Conservation (phyloP, 75 land plant genomes). For the Pseudotsuga menziesii region DNA sequence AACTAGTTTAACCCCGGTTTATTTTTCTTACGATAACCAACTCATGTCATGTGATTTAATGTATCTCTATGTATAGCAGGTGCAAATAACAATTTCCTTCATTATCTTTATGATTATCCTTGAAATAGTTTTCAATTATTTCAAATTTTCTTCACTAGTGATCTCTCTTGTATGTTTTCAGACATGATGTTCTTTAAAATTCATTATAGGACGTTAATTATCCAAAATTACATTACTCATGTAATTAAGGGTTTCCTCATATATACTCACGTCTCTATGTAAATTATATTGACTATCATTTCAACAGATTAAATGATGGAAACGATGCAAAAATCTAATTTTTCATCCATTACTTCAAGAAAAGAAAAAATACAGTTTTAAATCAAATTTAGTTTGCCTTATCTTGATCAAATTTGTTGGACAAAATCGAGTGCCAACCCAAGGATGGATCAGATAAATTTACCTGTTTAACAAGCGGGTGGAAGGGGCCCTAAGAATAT, state of each 20-base stretch:
- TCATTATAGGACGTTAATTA: not conserved
- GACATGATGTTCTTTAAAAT: not conserved
- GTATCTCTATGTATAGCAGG: not conserved
- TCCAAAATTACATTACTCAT: too few relatives aligned
- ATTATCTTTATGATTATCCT: conserved; percentile 3
- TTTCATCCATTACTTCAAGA: too few relatives aligned
- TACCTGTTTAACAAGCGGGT: not conserved
- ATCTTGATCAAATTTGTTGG: not conserved
- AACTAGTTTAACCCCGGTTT: too few relatives aligned
- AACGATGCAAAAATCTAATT: not conserved
- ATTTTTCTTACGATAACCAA: too few relatives aligned
- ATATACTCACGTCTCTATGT: not conserved
- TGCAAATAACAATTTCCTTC: too few relatives aligned
- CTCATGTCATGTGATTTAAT: not conserved
- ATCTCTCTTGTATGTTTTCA: not conserved
- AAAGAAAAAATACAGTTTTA: not conserved
- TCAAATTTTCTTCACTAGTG: not conserved
- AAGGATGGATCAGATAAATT: not conserved
- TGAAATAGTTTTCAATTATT: not conserved
- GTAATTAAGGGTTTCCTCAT: too few relatives aligned
- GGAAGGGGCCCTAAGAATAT: not conserved
- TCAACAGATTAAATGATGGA: not conserved
- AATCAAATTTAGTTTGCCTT: not conserved
- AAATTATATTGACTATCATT: not conserved
- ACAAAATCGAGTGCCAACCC: not conserved